Base-by-base conservation (phyloP, 495 filamentous ascomycete species). In the Chaetomium cochliodes region DNA sequence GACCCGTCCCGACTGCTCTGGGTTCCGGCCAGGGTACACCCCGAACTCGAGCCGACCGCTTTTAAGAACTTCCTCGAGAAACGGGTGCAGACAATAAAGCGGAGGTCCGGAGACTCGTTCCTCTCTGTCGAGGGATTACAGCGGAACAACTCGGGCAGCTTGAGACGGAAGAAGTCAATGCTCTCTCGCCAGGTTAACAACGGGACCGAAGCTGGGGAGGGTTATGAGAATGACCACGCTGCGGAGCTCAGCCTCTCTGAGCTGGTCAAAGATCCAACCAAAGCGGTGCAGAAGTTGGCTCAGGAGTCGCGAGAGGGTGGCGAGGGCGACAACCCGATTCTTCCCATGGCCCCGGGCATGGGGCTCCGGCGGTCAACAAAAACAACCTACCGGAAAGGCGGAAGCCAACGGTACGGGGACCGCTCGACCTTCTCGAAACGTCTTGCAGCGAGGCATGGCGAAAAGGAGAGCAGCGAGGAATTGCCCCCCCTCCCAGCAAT, bases 51-150 rank as follows among this genome's bases (percentile, higher is more conserved):
- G 30, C 96, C 94, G 6, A 92, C 88, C 74, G 96, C 97, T 71
- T 99, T 98, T 80, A 96, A 94, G 76, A 90, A 90, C 1, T 99
- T 98, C 70, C 83, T 99, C 0, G 93, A 98, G 71, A 94, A 92
- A 52, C 88, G 91, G 71, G 89, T 96, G 26, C 88, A 96, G 59
- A 86, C 90, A 15, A 96, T 98, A 69, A 89, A 92, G 77, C 81
- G 93, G 67, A 86, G 88, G 72, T 96, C 92, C 8, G 87, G 88
- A 8, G 92, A 93, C 42, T 73, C 77, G 4, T 82, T 89, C 8
- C 78, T 96, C 62, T 89, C 88, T 0, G 79, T 83, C 4, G 87
- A 90, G 64, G 84, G 87, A 3, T 69, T 88, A 2, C 84, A 88
- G 22, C 78, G 87, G 39, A 80, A 81, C 60, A 82, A 84, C 49